These are phyloP conservation scores for Porogramme epimiltina DNA, from an alignment of 1,284 basidiomycete genomes.

Conservation along the genomic window DNA sequence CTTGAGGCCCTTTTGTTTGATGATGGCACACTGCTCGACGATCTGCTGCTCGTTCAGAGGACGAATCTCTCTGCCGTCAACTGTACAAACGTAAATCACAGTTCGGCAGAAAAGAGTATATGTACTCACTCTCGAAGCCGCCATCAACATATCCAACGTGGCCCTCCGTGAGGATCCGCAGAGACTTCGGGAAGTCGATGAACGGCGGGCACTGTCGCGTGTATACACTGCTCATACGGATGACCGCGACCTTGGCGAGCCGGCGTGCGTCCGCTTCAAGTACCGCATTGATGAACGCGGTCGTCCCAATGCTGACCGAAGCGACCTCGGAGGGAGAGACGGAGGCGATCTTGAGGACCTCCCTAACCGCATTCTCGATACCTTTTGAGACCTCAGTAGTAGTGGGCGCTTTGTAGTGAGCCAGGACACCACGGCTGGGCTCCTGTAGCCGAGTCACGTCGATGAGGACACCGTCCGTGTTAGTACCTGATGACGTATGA, in stretches of 20 bases:
- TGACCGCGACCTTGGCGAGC: conserved; percentile 53
- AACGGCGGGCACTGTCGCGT: conserved; percentile 42
- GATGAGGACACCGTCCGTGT: conserved; percentile 56
- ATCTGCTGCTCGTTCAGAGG: conserved; percentile 42
- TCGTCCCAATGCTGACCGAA: conserved; percentile 51
- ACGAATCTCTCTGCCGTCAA: conserved; percentile 50
- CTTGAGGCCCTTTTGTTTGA: conserved; percentile 42
- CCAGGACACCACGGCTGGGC: conserved; percentile 43
- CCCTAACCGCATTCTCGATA: conserved; percentile 47
- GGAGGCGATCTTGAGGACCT: conserved; percentile 38
- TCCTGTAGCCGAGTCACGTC: conserved; percentile 40
- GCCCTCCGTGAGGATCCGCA: conserved; percentile 43
- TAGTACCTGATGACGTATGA: conserved; percentile 39
- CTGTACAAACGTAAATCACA: conserved; percentile 20
- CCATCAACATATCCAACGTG: conserved; percentile 48
- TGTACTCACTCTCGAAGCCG: conserved; percentile 44
- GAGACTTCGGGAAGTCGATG: conserved; percentile 46
- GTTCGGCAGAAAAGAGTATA: neutral
- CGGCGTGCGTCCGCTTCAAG: conserved; percentile 48
- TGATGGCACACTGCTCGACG: conserved; percentile 41
- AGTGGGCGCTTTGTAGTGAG: conserved; percentile 52
- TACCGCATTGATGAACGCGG: conserved; percentile 58
- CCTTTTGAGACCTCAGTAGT: conserved; percentile 54
- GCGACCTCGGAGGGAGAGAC: conserved; percentile 38
- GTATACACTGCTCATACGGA: conserved; percentile 53